phyloP scores from a whole-genome alignment of 352 stramenopile genomes.

The Lagenidium sp. region DNA sequence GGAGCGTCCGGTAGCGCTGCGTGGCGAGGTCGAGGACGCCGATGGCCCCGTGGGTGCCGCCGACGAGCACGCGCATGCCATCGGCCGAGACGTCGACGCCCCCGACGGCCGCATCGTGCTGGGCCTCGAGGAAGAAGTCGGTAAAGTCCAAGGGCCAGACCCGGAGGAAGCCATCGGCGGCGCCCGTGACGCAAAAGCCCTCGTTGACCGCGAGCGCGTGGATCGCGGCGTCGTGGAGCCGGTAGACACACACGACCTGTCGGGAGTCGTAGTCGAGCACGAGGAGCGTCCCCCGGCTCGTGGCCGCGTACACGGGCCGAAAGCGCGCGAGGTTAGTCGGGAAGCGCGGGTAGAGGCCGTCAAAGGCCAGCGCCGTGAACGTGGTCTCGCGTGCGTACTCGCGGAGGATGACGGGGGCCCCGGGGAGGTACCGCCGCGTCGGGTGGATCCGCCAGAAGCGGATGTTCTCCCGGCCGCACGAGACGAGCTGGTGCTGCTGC shows the following conservation, averaged over 20 bases:
- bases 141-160: conserved; percentile 90
- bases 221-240: conserved; percentile 82
- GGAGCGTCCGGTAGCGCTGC: conserved; percentile 72
- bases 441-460: conserved; percentile 80
- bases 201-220: conserved; percentile 81
- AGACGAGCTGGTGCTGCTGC: conserved; percentile 71
- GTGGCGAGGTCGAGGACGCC: conserved; percentile 79
- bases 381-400: conserved; percentile 80
- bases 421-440: conserved; percentile 46
- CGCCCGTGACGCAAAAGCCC: conserved; percentile 85
- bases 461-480: conserved; percentile 88
- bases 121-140: conserved; percentile 88
- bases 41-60: conserved; percentile 62
- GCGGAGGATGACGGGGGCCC: conserved; percentile 80
- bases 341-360: conserved; percentile 47
- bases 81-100: conserved; percentile 65
- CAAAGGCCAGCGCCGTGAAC: conserved; percentile 85
- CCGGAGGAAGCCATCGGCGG: conserved; percentile 79
- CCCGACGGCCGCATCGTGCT: conserved; percentile 65
- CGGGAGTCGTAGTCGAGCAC: conserved; percentile 79
- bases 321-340: conserved; percentile 42
- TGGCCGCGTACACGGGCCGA: conserved; percentile 70
- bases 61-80: conserved; percentile 72
- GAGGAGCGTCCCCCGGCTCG: conserved; percentile 65
- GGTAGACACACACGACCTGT: conserved; percentile 83